These are phyloP conservation scores for Rosa rugosa DNA, from an alignment of 306 rosid genomes.

Conservation along the genomic window DNA sequence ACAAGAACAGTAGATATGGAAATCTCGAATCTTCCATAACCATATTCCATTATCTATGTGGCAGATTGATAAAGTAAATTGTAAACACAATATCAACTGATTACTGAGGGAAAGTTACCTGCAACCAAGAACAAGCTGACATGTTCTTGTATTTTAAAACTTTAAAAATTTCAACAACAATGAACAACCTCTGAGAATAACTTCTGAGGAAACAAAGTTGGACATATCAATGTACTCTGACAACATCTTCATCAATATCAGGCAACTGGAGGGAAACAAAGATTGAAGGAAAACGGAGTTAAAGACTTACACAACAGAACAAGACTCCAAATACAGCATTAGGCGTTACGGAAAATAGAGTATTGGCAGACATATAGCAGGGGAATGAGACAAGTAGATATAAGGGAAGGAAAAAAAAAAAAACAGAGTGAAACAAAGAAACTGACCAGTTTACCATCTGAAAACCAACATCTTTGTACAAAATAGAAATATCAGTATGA, in stretches of 20 bases:
- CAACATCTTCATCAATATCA: conserved; percentile 93
- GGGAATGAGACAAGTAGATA: conserved; percentile 5
- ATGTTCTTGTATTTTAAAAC: no score
- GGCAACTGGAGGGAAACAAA: conserved; percentile 63
- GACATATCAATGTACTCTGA: conserved; percentile 93
- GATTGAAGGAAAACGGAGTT: conserved; percentile 9
- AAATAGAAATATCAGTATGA: no score
- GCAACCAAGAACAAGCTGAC: conserved; percentile 99
- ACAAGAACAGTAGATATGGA: no score
- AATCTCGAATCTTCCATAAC: neutral
- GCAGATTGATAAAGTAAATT: neutral
- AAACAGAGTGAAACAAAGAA: no score
- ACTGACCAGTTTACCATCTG: no score
- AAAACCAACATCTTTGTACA: no score
- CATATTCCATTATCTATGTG: neutral
- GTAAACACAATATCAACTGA: conserved; percentile 2
- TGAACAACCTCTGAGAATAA: conserved; percentile 93
- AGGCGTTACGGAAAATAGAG: neutral
- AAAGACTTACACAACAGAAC: neutral
- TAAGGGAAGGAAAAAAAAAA: no score
- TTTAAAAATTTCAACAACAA: no score
- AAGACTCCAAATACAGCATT: neutral
- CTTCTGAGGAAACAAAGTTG: conserved; percentile 71
- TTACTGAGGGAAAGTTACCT: conserved; percentile 47
- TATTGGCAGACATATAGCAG: neutral